Evolutionary conservation across 2,329 filamentous ascomycete genomes (phyloP).

Genomic region (Botryotinia globosa): DNA sequence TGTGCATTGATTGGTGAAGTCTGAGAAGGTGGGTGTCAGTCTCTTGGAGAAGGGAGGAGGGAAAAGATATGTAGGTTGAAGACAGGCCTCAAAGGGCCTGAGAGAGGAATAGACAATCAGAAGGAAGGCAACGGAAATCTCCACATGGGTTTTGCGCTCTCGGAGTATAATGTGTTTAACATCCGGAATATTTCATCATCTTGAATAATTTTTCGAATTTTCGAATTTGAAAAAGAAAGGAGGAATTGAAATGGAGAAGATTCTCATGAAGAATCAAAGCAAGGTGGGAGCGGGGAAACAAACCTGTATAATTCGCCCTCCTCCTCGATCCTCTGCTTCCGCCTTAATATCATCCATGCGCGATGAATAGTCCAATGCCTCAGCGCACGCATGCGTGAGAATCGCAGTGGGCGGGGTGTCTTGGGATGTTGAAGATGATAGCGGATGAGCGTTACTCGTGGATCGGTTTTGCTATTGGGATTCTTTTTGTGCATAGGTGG

Average conservation of each 20-base stretch:
- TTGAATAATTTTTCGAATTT: slow-evolving; percentile 1
- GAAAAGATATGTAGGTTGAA: neutral
- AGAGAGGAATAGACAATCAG: neutral
- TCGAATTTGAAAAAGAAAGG: slow-evolving; percentile 5
- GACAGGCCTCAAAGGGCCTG: neutral
- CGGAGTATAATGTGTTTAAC: slow-evolving; percentile 18
- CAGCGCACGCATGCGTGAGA: slow-evolving; percentile 81
- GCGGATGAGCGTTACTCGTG: slow-evolving; percentile 54
- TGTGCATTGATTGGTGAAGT: slow-evolving; percentile 77
- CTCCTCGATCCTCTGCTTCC: slow-evolving; percentile 61
- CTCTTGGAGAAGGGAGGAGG: neutral
- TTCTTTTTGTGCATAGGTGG: slow-evolving; percentile 18
- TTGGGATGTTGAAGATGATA: slow-evolving; percentile 68
- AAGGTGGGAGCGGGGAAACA: neutral
- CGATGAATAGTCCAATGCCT: slow-evolving; percentile 99
- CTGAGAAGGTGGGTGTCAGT: slow-evolving; percentile 20
- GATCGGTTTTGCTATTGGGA: slow-evolving; percentile 30
- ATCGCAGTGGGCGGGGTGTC: slow-evolving; percentile 75
- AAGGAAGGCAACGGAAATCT: slow-evolving; percentile 20
- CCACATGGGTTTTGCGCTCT: slow-evolving; percentile 18
- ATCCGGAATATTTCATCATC: slow-evolving; percentile 19
- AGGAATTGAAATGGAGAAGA: neutral
- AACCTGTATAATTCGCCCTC: slow-evolving; percentile 72
- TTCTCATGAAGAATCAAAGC: neutral
- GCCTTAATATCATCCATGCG: slow-evolving; percentile 80